Conservation (phyloP, 352 stramenopile genomes). For the Phytophthora quininea region DNA sequence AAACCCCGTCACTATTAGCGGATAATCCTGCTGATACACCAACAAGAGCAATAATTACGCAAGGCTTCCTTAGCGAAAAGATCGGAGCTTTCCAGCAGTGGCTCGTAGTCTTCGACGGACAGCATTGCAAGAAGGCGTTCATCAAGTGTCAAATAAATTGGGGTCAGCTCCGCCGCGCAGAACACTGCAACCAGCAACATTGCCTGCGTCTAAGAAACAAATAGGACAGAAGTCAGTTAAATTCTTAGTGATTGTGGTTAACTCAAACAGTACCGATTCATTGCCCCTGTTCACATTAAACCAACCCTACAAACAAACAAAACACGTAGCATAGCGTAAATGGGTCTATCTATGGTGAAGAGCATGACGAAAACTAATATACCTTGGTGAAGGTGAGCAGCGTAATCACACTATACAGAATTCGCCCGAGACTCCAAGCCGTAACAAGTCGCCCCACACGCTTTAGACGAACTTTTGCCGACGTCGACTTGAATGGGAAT, state of each 20-base stretch:
- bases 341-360: too few species aligned
- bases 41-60: slow-evolving; percentile 5
- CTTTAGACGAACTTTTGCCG: slow-evolving; percentile 58
- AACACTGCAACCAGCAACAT: slow-evolving; percentile 87
- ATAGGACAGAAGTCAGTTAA: too few species aligned
- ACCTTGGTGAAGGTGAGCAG: slow-evolving; percentile 88
- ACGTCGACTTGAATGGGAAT: slow-evolving; percentile 84
- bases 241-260: too few species aligned
- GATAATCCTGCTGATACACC: slow-evolving; percentile 2
- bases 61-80: slow-evolving; percentile 46
- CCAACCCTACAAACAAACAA: slow-evolving; percentile 62
- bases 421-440: slow-evolving; percentile 84
- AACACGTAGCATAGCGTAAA: too few species aligned
- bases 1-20: slow-evolving; percentile 8
- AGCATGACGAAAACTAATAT: too few species aligned
- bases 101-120: slow-evolving; percentile 82
- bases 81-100: slow-evolving; percentile 65
- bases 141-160: slow-evolving; percentile 83
- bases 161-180: slow-evolving; percentile 75
- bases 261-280: slow-evolving; percentile 76
- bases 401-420: slow-evolving; percentile 90
- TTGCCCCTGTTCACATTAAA: slow-evolving; percentile 80
- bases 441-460: slow-evolving; percentile 71
- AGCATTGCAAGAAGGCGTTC: slow-evolving; percentile 77
- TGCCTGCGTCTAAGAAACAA: slow-evolving; percentile 59